Base-by-base conservation (phyloP, 169 alveolate genomes). In the Plasmodium relictum region DNA sequence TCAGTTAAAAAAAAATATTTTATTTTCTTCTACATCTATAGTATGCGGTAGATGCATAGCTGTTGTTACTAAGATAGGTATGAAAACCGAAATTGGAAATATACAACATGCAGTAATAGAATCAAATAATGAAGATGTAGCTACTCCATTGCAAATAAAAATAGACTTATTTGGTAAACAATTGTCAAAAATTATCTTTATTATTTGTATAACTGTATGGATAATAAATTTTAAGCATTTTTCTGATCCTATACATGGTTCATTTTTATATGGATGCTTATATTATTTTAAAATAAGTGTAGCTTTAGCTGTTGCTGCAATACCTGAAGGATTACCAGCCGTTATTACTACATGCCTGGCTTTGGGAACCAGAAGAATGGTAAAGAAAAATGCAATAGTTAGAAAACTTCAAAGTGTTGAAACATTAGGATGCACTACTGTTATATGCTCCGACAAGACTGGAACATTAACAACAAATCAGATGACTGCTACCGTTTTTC, bases 251-350 rank as follows among this genome's bases (percentile, higher is more conserved):
- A 97, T 97, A n/a, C 99, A 98, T 85, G 99, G 99, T 37, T 90
- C 97, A 37, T 78, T 96, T 37, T 24, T 98, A 48, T 96, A 97
- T 78, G 99, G 99, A 20, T 97, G 99, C 78, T 97, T 98, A 59
- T 98, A 98, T 93, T 98, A 97, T 93, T 97, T 98, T 92, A 99
- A 98, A 92, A 98, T 98, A 16, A 99, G 99, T 4, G 98, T 99
- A 26, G 99, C 99, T 2, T 94, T 99, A 37, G 99, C 99, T 9
- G 99, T 99, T 31, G 99, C 99, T 41, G 99, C 99, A 24, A 98
- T 99, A 45, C 99, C 99, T 4, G 99, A 99, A 95, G 99, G 99
- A 8, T 95, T 99, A 44, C 99, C 99, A 10, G 99, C 99, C 1
- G 99, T 98, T 44, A 98, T 99, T 72, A 99, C 99, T 0, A 98